Evolutionary conservation across 1,284 basidiomycete species (phyloP), one percentile per base, ranked within the genome.

Genomic region (Macrocystidia cucumis): DNA sequence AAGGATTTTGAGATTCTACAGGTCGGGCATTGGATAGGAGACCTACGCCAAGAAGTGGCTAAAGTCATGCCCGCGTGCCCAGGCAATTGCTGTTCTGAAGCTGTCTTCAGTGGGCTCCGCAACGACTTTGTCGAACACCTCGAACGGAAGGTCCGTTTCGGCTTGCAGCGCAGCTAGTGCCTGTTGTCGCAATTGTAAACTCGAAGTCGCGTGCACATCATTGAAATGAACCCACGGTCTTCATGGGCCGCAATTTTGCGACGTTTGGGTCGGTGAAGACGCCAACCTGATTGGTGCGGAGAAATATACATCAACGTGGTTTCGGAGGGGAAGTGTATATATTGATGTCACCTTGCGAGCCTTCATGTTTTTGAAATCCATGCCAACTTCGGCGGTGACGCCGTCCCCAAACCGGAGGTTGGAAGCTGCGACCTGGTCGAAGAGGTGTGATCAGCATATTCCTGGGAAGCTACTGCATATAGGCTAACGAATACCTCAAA

Each of bases 251-350:
- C 32, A 97, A 69, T 48, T 85, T 79, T 33, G 80, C 78, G 22
- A 98, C 72, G 39, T 87, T 89, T 11, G 80, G 73, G 54, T 98
- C 93, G 5, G 95, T 97, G 55, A 93, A 95, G 18, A 98, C 88
- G 20, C 80, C 95, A 45, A 98, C 88, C 80, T 96, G 39, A 20
- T 11, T 24, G 24, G 23, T 12, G 24, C 40, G 34, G 49, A 45
- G 37, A 42, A 41, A 9, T 47, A 13, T 37, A 34, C 22, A 32
- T 17, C 13, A 11, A 5, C 3, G 5, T 32, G 13, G 16, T 2
- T 20, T 23, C 11, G 12, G 2, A 29, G 12, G 28, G 34, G 9
- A 23, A 28, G 27, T 18, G n/a, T 24, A 6, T 54, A 11, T 44
- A 80, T n/a, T n/a, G n/a, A n/a, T n/a, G n/a, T n/a, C n/a, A n/a